These are phyloP conservation scores for Panellus pusillus DNA, from an alignment of 768 basidiomycete genomes.

Conservation along the genomic window DNA sequence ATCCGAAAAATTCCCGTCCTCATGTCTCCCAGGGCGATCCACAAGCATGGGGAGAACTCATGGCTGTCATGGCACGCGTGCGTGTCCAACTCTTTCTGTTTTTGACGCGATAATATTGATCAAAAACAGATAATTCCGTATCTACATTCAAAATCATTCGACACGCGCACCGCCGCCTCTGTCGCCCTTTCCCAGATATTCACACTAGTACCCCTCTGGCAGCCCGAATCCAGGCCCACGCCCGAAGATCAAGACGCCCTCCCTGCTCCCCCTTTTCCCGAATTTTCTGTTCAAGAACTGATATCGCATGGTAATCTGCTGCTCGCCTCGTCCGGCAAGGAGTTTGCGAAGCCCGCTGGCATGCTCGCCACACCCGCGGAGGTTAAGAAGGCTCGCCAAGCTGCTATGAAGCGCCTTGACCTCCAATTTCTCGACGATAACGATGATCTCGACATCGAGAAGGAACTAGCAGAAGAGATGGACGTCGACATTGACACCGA, in stretches of 20 bases:
- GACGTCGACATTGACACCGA: slow-evolving; percentile 83
- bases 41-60: slow-evolving; percentile 85
- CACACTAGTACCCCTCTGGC: slow-evolving; percentile 79
- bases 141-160: slow-evolving; percentile 88
- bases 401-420: slow-evolving; percentile 85
- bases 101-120: slow-evolving; percentile 1
- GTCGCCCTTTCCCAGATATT: slow-evolving; percentile 88
- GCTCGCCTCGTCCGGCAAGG: slow-evolving; percentile 91
- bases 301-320: slow-evolving; percentile 77
- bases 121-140: slow-evolving; percentile 77
- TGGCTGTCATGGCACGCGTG: slow-evolving; percentile 89
- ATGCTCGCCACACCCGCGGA: slow-evolving; percentile 75
- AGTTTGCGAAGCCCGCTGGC: slow-evolving; percentile 75
- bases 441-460: slow-evolving; percentile 79
- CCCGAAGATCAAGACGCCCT: slow-evolving; percentile 29
- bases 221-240: slow-evolving; percentile 36
- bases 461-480: slow-evolving; percentile 78
- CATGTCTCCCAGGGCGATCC: slow-evolving; percentile 62
- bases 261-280: slow-evolving; percentile 59
- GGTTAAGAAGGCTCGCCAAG: slow-evolving; percentile 84
- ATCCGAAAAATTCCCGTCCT: slow-evolving; percentile 64
- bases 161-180: slow-evolving; percentile 89
- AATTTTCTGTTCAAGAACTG: slow-evolving; percentile 75
- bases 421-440: slow-evolving; percentile 78
- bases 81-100: slow-evolving; percentile 20